Base-by-base conservation (phyloP, 805 yeast genomes). In the Limtongia smithiae region DNA sequence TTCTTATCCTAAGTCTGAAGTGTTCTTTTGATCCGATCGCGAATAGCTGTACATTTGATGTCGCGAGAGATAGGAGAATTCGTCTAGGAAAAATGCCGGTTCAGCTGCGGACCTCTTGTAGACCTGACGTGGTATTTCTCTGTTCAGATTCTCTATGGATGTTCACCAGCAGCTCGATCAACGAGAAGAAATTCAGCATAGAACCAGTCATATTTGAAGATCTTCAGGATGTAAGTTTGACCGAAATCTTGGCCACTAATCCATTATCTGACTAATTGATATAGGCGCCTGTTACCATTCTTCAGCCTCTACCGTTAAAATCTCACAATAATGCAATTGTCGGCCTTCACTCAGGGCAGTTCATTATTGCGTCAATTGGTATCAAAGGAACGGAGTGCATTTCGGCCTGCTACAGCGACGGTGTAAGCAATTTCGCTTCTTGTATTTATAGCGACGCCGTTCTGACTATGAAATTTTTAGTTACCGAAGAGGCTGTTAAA, bases 31-130 rank as follows among this genome's bases (percentile, higher is more conserved):
- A 20, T 28, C 18, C 44, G 17, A 38, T 17, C n/a, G 8, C n/a
- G 42, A 22, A 2, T 35, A 18, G 24, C 18, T 25, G n/a, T 36
- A n/a, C 20, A 18, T 31, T 28, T 15, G 30, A 30, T 4, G 35
- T 25, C 8, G 21, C 18, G 4, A 7, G 18, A 32, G 33, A 25
- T 15, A 41, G 35, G n/a, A 22, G 18, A 7, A 44, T 37, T 12
- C 46, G 44, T 11, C 38, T 51, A 3, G 56, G 56, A 6, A 21
- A 25, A 11, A 21, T 39, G 39, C 56, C 56, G 11, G 34, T 51
- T 31, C 44, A 41, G 37, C 40, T 51, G 9, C 35, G 36, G 14
- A 17, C 37, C 2, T 32, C 55, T 3, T 7, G 37, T 25, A n/a
- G 11, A 28, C 15, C 46, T 9, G 36, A 22, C 3, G n/a, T 28